These are phyloP conservation scores for Euphrasia confusa DNA, from an alignment of 257 asterid genomes.

Conservation along the genomic window DNA sequence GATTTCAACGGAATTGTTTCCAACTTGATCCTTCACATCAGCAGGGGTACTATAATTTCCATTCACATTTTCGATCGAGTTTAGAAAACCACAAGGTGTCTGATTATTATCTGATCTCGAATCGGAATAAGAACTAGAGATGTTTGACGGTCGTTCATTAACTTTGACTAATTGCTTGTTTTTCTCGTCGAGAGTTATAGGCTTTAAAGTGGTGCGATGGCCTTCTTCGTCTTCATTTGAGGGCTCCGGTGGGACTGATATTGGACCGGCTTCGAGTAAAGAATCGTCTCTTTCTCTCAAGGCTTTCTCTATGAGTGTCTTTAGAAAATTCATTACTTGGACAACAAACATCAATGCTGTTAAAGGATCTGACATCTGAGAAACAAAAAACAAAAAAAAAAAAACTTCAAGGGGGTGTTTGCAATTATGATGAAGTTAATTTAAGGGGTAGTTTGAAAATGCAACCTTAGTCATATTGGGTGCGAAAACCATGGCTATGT, in stretches of 20 bases:
- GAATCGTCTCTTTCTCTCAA: slow-evolving; percentile 52
- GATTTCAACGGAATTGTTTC: neutral
- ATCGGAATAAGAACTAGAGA: slow-evolving; percentile 24
- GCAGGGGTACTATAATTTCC: slow-evolving; percentile 23
- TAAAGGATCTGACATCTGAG: slow-evolving; percentile 75
- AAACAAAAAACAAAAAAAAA: neutral
- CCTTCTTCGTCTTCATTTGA: slow-evolving; percentile 50
- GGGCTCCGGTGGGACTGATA: slow-evolving; percentile 29
- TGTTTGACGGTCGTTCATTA: no score
- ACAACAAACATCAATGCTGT: slow-evolving; percentile 69
- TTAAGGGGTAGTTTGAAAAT: neutral
- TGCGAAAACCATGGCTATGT: slow-evolving; percentile 86
- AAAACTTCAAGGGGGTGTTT: no score
- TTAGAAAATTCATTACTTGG: slow-evolving; percentile 75
- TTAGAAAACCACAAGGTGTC: slow-evolving; percentile 25
- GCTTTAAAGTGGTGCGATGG: slow-evolving; percentile 24
- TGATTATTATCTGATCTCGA: slow-evolving; percentile 23
- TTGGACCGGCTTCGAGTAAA: slow-evolving; percentile 30
- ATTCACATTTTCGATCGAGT: slow-evolving; percentile 32
- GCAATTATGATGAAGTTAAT: no score
- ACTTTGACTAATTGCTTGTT: slow-evolving; percentile 21
- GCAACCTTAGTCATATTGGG: slow-evolving; percentile 86
- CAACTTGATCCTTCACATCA: slow-evolving; percentile 15
- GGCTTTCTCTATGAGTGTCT: slow-evolving; percentile 45
- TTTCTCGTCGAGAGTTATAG: slow-evolving; percentile 2